phyloP scores from a whole-genome alignment of 2,329 filamentous ascomycete species.

The Botrytis pseudocinerea region DNA sequence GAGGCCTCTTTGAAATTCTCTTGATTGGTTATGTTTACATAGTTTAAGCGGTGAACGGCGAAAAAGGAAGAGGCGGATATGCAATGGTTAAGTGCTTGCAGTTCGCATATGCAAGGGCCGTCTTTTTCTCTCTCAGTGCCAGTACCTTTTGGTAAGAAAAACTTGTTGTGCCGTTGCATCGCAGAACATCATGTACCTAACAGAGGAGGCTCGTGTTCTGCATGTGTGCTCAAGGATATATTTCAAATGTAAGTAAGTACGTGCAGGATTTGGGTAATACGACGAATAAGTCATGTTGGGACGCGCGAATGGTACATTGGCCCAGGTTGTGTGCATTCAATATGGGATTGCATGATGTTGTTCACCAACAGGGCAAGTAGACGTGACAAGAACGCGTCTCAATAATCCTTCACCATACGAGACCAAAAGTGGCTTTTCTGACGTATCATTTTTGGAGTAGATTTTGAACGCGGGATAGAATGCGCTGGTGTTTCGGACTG shows the following conservation, averaged over 20 bases:
- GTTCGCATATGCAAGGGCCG: conserved; percentile 21
- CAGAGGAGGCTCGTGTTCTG: conserved; percentile 15
- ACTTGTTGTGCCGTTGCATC: conserved; percentile 15
- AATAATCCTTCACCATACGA: conserved; percentile 18
- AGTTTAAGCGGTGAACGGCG: conserved; percentile 14
- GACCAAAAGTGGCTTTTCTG: conserved; percentile 6
- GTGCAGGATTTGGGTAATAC: neutral
- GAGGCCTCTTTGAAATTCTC: conserved; percentile 7
- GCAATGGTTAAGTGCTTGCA: conserved; percentile 24
- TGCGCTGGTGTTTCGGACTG: conserved; percentile 17
- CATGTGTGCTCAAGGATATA: neutral
- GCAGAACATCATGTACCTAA: conserved; percentile 17
- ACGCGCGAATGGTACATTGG: neutral
- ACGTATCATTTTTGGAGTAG: conserved; percentile 13
- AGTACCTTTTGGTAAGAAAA: conserved; percentile 2
- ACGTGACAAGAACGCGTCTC: conserved; percentile 16
- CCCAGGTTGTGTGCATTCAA: neutral
- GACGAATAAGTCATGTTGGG: neutral
- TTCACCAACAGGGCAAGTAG: neutral
- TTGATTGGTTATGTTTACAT: conserved; percentile 15
- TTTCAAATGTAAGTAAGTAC: neutral
- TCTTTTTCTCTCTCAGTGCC: neutral
- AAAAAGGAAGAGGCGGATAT: conserved; percentile 21
- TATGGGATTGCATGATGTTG: conserved; percentile 4
- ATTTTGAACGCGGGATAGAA: conserved; percentile 1